These are phyloP conservation scores for Phytophthora podocarpi DNA, from an alignment of 352 stramenopile genomes.

Conservation along the genomic window DNA sequence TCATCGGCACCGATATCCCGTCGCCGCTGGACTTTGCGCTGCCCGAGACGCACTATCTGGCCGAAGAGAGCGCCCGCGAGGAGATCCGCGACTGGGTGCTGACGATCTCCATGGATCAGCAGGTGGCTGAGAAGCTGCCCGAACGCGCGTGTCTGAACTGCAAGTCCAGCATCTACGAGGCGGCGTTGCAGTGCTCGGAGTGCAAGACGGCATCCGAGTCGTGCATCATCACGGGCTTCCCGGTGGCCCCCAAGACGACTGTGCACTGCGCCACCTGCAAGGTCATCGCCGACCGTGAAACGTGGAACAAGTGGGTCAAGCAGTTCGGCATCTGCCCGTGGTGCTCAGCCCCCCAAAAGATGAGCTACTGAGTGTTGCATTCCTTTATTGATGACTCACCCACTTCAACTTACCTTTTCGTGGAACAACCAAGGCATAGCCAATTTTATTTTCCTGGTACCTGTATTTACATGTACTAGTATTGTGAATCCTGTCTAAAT, in stretches of 20 bases:
- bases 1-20: conserved; percentile 92
- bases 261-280: conserved; percentile 91
- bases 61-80: conserved; percentile 86
- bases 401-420: conserved; percentile 29
- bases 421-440: too few species aligned
- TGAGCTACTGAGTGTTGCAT: conserved; percentile 81
- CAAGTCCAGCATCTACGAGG: conserved; percentile 90
- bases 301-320: conserved; percentile 91
- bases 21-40: conserved; percentile 77
- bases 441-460: too few species aligned
- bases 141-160: conserved; percentile 74
- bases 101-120: conserved; percentile 94
- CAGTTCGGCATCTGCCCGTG: conserved; percentile 84
- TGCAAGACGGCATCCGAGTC: conserved; percentile 79
- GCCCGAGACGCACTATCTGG: conserved; percentile 78
- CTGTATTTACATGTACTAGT: too few species aligned
- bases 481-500: too few species aligned
- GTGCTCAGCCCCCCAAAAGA: conserved; percentile 84
- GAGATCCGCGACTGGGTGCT: conserved; percentile 96
- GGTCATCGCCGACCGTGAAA: conserved; percentile 84
- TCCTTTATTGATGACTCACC: conserved; percentile 9
- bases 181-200: conserved; percentile 70
- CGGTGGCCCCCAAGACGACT: conserved; percentile 84
- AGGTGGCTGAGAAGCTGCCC: conserved; percentile 91
- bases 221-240: conserved; percentile 93